Conservation (phyloP, 441 rosid species). For the Corymbia calophylla region DNA sequence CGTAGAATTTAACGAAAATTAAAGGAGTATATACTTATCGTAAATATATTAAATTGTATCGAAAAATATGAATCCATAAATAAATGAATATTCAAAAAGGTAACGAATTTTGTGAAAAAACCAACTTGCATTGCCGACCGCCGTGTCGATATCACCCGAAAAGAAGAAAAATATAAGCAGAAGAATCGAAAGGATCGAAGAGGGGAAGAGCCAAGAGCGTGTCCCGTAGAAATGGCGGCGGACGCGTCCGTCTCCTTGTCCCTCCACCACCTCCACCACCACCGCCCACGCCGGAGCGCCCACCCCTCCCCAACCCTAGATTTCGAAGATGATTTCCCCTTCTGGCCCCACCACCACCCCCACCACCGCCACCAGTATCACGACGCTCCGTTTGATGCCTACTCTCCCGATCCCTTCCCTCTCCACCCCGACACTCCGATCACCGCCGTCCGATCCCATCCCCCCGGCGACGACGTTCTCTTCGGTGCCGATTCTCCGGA, state of each 20-base stretch:
- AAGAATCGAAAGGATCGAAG: neutral
- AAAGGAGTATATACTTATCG: too few relatives aligned
- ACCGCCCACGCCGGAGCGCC: neutral
- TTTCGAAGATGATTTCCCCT: slow-evolving; percentile 12
- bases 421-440: neutral
- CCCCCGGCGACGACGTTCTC: slow-evolving; percentile 10
- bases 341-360: slow-evolving; percentile 9
- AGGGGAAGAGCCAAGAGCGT: neutral
- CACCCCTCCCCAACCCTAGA: slow-evolving; percentile 10
- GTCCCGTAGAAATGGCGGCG: slow-evolving; percentile 1
- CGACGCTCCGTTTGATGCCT: slow-evolving; percentile 5
- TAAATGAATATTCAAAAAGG: neutral
- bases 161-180: neutral
- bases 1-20: too few relatives aligned
- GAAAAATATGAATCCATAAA: too few relatives aligned
- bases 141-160: neutral
- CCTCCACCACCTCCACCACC: slow-evolving; percentile 11
- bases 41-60: too few relatives aligned
- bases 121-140: neutral
- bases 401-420: slow-evolving; percentile 7
- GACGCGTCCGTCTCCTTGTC: slow-evolving; percentile 18
- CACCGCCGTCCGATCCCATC: slow-evolving; percentile 26
- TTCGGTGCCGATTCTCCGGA: slow-evolving; percentile 8
- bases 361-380: neutral
- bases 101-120: neutral